Percentiles rank a stretch among this genome's conserved stretches.
phyloP scores from a whole-genome alignment of 1,284 basidiomycete genomes.

The Leccinum pallidistipes region DNA sequence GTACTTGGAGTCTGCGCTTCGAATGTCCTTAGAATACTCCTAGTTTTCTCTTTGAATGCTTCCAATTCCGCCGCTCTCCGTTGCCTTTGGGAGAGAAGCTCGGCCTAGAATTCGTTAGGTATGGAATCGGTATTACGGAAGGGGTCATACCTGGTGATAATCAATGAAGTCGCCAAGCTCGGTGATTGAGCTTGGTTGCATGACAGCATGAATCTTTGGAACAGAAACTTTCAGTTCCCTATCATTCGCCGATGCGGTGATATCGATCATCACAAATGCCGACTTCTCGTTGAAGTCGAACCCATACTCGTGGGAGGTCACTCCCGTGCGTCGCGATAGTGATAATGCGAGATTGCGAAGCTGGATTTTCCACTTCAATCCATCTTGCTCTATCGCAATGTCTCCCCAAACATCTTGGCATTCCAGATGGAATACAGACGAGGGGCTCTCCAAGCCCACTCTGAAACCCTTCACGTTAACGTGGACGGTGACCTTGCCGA shows the following conservation, averaged over 20 bases:
- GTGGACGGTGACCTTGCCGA: slow-evolving; percentile 44
- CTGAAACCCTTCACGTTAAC: slow-evolving; percentile 77
- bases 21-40: slow-evolving; percentile 69
- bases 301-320: slow-evolving; percentile 34
- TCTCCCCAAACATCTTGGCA: slow-evolving; percentile 70
- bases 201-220: slow-evolving; percentile 82
- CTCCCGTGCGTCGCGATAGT: slow-evolving; percentile 56
- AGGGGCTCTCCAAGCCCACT: slow-evolving; percentile 69
- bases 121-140: background rate
- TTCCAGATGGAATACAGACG: slow-evolving; percentile 72
- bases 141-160: slow-evolving; percentile 64
- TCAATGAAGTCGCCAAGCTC: slow-evolving; percentile 87
- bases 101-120: slow-evolving; percentile 48
- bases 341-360: slow-evolving; percentile 75
- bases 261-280: slow-evolving; percentile 82
- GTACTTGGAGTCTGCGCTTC: slow-evolving; percentile 55
- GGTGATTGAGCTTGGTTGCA: slow-evolving; percentile 89
- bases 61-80: slow-evolving; percentile 74
- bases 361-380: slow-evolving; percentile 57
- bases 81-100: slow-evolving; percentile 71
- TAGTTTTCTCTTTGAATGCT: slow-evolving; percentile 81
- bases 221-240: slow-evolving; percentile 56
- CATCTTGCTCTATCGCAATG: slow-evolving; percentile 44
- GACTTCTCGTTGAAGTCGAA: slow-evolving; percentile 67
- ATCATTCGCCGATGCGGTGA: slow-evolving; percentile 38